Percentiles rank a stretch among this genome's conserved stretches.
Evolutionary conservation across 2,329 filamentous ascomycete species (phyloP).

Genomic region (Nannizzia gypsea): DNA sequence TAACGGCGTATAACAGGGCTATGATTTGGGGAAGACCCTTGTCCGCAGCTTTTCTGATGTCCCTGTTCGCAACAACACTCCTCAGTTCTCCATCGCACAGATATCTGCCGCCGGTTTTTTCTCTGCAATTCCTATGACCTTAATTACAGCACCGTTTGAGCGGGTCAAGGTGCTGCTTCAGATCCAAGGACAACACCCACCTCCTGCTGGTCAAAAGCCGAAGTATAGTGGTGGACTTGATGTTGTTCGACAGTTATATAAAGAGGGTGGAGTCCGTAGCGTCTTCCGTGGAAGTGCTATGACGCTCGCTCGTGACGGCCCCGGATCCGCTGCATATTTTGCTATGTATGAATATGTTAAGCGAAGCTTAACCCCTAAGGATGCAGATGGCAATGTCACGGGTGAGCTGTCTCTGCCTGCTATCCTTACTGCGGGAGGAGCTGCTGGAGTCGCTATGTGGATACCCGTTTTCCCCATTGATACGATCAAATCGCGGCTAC

Average conservation of each 20-base stretch:
- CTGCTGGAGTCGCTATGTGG: constrained; percentile 96
- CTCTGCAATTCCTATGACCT: constrained; percentile 91
- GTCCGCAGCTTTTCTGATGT: constrained; percentile 58
- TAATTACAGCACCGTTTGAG: constrained; percentile 98
- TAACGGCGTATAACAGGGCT: constrained; percentile 51
- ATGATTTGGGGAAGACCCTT: constrained; percentile 86
- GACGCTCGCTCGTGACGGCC: constrained; percentile 86
- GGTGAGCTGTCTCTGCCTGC: constrained; percentile 72
- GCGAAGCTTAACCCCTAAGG: constrained; percentile 69
- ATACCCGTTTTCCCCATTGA: constrained; percentile 96
- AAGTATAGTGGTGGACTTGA: constrained; percentile 79
- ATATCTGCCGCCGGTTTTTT: constrained; percentile 91
- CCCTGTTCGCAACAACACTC: constrained; percentile 46
- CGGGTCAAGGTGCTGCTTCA: constrained; percentile 97
- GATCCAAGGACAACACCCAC: constrained; percentile 82
- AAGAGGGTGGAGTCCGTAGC: constrained; percentile 75
- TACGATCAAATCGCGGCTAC: constrained; percentile 86
- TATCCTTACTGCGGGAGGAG: constrained; percentile 74
- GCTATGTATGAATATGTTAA: constrained; percentile 96
- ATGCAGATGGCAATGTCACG: constrained; percentile 58
- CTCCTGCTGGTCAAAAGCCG: constrained; percentile 80
- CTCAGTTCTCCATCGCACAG: constrained; percentile 69
- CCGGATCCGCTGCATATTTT: constrained; percentile 89
- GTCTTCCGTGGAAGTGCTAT: constrained; percentile 87
- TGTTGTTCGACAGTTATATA: constrained; percentile 87